phyloP scores from a whole-genome alignment of 2,329 filamentous ascomycete species.

The Cercospora sojina region DNA sequence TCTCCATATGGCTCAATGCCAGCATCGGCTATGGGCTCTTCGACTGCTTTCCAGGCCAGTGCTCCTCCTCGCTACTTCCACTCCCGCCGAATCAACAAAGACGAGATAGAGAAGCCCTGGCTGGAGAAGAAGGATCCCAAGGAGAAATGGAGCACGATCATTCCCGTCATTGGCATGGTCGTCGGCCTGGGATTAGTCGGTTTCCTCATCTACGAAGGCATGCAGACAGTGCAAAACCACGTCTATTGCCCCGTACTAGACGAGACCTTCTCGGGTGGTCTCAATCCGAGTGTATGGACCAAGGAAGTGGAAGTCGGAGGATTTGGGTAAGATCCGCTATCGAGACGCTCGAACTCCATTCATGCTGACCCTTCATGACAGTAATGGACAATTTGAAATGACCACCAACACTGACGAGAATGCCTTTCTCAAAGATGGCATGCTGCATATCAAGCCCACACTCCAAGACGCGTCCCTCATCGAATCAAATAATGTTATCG shows the following conservation, averaged over 20 bases:
- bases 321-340: conserved; percentile 61
- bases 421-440: conserved; percentile 67
- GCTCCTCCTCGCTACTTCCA: conserved; percentile 60
- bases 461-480: conserved; percentile 68
- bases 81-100: conserved; percentile 70
- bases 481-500: conserved; percentile 64
- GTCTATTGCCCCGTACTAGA: conserved; percentile 68
- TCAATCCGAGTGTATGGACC: conserved; percentile 63
- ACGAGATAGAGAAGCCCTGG: conserved; percentile 75
- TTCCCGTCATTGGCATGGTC: conserved; percentile 69
- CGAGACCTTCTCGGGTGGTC: conserved; percentile 62
- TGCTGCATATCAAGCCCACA: conserved; percentile 73
- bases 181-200: conserved; percentile 67
- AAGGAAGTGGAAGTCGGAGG: conserved; percentile 74
- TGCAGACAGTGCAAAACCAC: conserved; percentile 69
- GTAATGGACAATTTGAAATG: conserved; percentile 78
- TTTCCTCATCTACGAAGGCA: conserved; percentile 73
- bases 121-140: conserved; percentile 68
- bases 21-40: conserved; percentile 45
- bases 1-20: conserved; percentile 48
- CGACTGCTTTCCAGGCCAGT: conserved; percentile 40
- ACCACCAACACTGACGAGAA: conserved; percentile 73
- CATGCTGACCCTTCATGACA: conserved; percentile 32
- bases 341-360: background rate
- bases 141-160: conserved; percentile 83